Evolutionary conservation across 768 basidiomycete species (phyloP), one percentile per base, ranked within the genome.

Genomic region (Neoboletus subvelutipes): DNA sequence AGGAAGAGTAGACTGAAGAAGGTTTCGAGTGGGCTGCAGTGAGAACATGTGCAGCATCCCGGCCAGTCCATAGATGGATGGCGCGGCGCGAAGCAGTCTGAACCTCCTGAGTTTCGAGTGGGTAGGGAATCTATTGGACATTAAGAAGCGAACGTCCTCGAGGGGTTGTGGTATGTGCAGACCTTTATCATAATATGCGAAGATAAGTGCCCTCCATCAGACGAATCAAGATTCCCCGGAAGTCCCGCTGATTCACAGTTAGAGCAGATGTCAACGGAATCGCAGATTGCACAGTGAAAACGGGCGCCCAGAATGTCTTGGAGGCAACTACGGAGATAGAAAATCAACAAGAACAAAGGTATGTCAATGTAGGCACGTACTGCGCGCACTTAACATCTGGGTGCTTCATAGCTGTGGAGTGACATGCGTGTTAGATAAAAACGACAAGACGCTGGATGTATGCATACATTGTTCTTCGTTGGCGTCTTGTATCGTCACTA

Each of bases 101-200:
- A 33, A 92, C 86, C 65, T 94, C 86, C 6, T 81, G 77, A 13
- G 78, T 80, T 55, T 87, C 84, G 26, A 96, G 76, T 7, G 94
- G 92, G 61, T 88, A 84, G 0, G 94, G 94, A 46, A 98, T 94
- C 93, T 95, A 56, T 39, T 26, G 2, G 33, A 54, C 51, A 34
- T 63, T 31, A 52, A 45, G 60, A 55, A 33, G 22, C 17, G n/a
- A 28, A 34, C 11, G 2, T 17, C 28, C 4, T 54, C 28, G 48
- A 39, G 26, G 20, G n/a, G 49, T 34, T 0, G 40, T 31, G n/a
- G 29, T 9, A 28, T 6, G 15, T 26, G 52, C 69, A 45, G 57
- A 91, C 94, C 84, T 98, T 98, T 73, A 98, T 91, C 81, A 96
- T 83, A 61, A 96, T 94, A 67, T 98, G 94, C 2, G 90, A 88